Conservation (phyloP, 495 filamentous ascomycete species). For the Penicillium antarcticum region DNA sequence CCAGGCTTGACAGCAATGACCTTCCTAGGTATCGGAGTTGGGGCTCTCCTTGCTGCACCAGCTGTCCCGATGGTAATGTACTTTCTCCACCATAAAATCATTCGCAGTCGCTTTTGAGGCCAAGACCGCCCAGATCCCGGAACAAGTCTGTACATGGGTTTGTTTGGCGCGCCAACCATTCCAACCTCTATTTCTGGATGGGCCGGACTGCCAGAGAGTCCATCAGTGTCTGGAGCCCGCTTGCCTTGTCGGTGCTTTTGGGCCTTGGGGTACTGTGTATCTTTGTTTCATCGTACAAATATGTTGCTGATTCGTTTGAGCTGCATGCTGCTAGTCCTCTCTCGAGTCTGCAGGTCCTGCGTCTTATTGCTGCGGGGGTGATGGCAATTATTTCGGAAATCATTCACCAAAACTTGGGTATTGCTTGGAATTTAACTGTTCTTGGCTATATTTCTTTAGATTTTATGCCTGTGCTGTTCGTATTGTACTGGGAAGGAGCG, state of each 20-base stretch:
- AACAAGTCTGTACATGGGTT: conserved; percentile 52
- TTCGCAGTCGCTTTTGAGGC: conserved; percentile 4
- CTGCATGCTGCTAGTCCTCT: conserved; percentile 30
- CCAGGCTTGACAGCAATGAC: conserved; percentile 47
- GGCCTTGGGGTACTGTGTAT: conserved; percentile 46
- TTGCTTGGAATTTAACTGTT: conserved; percentile 47
- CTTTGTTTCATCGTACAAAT: conserved; percentile 45
- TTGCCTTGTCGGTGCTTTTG: conserved; percentile 40
- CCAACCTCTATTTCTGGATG: conserved; percentile 59
- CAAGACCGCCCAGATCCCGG: conserved; percentile 47
- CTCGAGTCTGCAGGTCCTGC: conserved; percentile 37
- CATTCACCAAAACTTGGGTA: conserved; percentile 45
- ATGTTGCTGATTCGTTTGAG: conserved; percentile 50
- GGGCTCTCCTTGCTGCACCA: conserved; percentile 40
- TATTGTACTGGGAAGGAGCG: conserved; percentile 17
- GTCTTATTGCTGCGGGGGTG: conserved; percentile 43
- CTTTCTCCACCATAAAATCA: conserved; percentile 10
- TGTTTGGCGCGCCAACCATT: conserved; percentile 50
- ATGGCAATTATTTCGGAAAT: conserved; percentile 43
- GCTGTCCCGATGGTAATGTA: conserved; percentile 42
- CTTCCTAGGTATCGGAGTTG: conserved; percentile 54
- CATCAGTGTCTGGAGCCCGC: conserved; percentile 48
- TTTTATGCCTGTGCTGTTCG: conserved; percentile 49
- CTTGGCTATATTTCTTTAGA: conserved; percentile 38
- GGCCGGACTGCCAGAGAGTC: conserved; percentile 45